Evolutionary conservation across 805 yeast genomes (phyloP), one percentile per base, ranked within the genome.

Genomic region (Hanseniaspora singularis): DNA sequence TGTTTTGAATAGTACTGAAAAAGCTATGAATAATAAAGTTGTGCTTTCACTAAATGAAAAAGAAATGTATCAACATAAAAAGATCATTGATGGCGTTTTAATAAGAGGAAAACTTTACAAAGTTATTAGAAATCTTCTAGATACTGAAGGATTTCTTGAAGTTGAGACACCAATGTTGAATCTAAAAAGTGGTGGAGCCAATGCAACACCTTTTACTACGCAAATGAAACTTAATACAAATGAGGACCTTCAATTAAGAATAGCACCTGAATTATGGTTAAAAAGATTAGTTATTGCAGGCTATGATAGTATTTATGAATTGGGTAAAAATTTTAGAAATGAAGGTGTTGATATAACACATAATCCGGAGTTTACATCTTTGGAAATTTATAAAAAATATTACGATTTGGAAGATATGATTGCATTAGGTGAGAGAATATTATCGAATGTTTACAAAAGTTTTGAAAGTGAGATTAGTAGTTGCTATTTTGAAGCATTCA

Each of bases 261-360:
- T 92, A 2, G 96, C 98, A 0, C 98, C 98, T 0, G 98, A 89
- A 57, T 64, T 92, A 32, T 92, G 96, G 96, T 70, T 92, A 47
- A 92, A 92, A 58, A 73, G 82, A 52, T 64, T 92, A 42, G 73
- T 87, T 2, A 77, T 89, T 28, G 72, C 84, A 7, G 98, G 98
- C 1, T 76, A 88, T 56, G 94, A 88, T 54, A 76, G 74, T 53
- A 79, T 92, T 2, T 92, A 75, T 61, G 97, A 92, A 57, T 74
- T 92, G 45, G 96, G 96, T 0, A 71, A 74, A 45, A 78, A 71
- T 38, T 92, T 88, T 62, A 70, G 98, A 55, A 92, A 92, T 57
- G 98, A 92, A 64, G 95, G 96, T 6, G 70, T 89, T 24, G 98
- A 89, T 59, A 69, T 81, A 1, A 83, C 95, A 0, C 98, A 89